Evolutionary conservation across 2,329 filamentous ascomycete species (phyloP), one percentile per base, ranked within the genome.

Genomic region (Sporothrix globosa): DNA sequence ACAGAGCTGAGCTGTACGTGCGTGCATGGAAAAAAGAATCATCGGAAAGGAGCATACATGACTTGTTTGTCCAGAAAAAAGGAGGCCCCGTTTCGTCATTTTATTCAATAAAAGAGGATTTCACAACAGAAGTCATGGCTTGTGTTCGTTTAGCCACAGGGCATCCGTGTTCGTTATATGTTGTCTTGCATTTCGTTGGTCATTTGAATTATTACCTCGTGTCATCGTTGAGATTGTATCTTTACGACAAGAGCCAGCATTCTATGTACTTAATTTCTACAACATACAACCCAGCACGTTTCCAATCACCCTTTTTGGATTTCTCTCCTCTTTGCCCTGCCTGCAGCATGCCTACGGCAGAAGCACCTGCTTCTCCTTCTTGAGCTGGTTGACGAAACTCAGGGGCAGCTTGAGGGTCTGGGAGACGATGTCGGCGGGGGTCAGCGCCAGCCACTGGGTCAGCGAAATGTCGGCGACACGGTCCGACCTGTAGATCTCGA

Each of bases 401-500:
- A 87, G 75, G 0, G 86, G 83, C 17, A 90, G 83, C 75, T 88
- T 89, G 17, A 90, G 80, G 2, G 84, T 83, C 77, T 86, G 83
- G 0, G 87, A 85, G 19, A 90, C 88, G 67, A 90, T 83, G 63
- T 88, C 85, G 0, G 85, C 81, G 0, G 90, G 90, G 0, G 89
- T 91, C 67, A 91, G 79, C 0, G 89, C 89, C 52, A 92, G 81
- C 90, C 89, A 92, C 77, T 92, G 89, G 0, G 86, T 88, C 56
- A 91, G 77, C 0, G 86, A 84, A 73, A 92, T 89, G 75, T 92
- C 90, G 0, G 85, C 87, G 1, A 91, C 88, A 2, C 85, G 83
- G 72, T 91, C 88, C 54, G 85, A 86, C 80, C 90, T 90, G 82
- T 90, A 91, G 21, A 91, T 85, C 77, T 91, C 90, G 41, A 91